Evolutionary conservation across 805 yeast species (phyloP), one percentile per base, ranked within the genome.

Genomic region (Zygosaccharomyces rouxii): DNA sequence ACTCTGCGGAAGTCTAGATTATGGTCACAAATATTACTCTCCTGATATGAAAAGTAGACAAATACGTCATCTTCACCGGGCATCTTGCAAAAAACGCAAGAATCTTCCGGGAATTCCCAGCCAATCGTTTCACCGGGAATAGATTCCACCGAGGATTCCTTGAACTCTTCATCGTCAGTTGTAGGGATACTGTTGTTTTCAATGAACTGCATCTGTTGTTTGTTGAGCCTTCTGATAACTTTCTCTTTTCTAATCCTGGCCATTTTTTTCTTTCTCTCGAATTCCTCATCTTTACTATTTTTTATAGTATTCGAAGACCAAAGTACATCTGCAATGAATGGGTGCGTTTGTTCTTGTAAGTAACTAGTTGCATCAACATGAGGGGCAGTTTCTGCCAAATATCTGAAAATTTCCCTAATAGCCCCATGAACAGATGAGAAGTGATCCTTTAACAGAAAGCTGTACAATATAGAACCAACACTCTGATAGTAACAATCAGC

Each of bases 171-270:
- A 7, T 55, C 59, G 2, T 53, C 56, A 5, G 59, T 51, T 1
- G 50, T 42, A 13, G 57, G 62, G 2, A 69, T 68, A 26, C 63
- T 55, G 54, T 80, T 75, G 25, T 77, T 75, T 48, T 79, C 79
- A 25, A 85, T 78, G 68, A 92, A 94, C 69, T 74, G 77, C 33
- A 78, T 73, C 62, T 92, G 98, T 57, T 89, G 95, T 54, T 78
- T 79, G 54, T 84, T 86, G 61, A 92, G 78, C 50, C 84, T 87
- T 1, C 85, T 92, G 76, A 92, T 66, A 28, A 90, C 74, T 56
- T 81, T 84, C 1, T 76, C 78, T 56, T 81, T 84, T 54, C 90
- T 79, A 50, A 77, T 82, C 55, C 79, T 79, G 0, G 96, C 97
- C 6, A 78, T 55, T 35, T 77, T 71, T 64, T 84, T 86, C 70